Conservation (phyloP, 306 rosid species). For the Quillaja saponaria region DNA sequence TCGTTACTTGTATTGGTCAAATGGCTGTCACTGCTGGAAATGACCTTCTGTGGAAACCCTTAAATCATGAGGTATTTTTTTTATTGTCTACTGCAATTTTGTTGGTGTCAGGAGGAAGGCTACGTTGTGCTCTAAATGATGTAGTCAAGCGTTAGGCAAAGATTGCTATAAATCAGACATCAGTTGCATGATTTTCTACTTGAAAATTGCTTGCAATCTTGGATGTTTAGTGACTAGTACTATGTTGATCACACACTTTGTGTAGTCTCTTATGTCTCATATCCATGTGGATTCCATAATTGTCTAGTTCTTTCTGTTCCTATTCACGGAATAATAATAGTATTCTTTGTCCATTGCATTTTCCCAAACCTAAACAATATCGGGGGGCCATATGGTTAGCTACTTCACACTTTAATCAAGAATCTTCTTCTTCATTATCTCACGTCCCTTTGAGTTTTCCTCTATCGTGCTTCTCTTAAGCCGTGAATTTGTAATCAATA, state of each 20-base stretch:
- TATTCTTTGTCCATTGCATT: no score
- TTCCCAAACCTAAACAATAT: no score
- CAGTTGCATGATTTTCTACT: constrained; percentile 1
- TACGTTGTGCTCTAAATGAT: no score
- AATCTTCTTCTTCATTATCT: no score
- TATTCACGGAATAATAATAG: no score
- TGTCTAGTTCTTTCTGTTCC: no score
- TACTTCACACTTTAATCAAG: no score
- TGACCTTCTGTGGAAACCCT: constrained; percentile 86
- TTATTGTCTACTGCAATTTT: neutral
- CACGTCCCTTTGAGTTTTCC: neutral
- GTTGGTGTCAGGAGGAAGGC: no score
- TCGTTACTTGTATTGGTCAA: constrained; percentile 80
- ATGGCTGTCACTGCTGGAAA: constrained; percentile 94
- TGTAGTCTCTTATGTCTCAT: no score
- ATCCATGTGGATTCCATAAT: no score
- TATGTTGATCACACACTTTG: no score
- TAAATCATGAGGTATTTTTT: constrained; percentile 73
- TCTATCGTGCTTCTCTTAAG: neutral
- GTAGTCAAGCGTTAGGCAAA: neutral
- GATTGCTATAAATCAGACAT: neutral
- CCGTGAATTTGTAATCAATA: neutral
- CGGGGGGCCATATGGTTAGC: no score
- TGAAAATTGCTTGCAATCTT: constrained; percentile 8
- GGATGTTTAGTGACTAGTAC: neutral